phyloP scores from a whole-genome alignment of 768 basidiomycete species.

The Russula lepida region DNA sequence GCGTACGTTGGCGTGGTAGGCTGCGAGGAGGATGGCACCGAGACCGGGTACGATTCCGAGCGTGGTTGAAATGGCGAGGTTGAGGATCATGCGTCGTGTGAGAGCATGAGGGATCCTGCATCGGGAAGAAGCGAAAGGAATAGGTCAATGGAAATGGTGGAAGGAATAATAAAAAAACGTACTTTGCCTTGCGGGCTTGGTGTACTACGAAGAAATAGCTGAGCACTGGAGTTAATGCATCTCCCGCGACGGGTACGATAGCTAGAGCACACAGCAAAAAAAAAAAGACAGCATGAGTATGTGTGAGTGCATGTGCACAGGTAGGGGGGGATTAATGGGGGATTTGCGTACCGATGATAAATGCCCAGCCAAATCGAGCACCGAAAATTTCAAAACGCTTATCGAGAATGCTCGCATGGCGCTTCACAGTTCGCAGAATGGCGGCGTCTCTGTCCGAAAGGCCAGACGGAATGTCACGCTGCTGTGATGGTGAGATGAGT shows the following conservation, averaged over 20 bases:
- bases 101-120: constrained; percentile 52
- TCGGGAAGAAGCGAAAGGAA: not conserved
- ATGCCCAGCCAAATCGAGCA: constrained; percentile 79
- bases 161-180: constrained; percentile 24
- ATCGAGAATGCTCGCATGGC: constrained; percentile 78
- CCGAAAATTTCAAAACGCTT: constrained; percentile 78
- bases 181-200: constrained; percentile 67
- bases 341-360: constrained; percentile 51
- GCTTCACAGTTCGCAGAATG: constrained; percentile 66
- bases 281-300: not conserved
- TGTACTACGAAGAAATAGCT: constrained; percentile 72
- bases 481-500: too few species aligned
- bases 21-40: constrained; percentile 69
- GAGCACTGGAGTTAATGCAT: constrained; percentile 50
- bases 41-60: constrained; percentile 62
- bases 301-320: not conserved
- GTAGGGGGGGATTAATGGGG: too few species aligned
- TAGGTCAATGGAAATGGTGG: not conserved
- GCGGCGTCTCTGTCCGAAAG: constrained; percentile 67
- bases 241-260: constrained; percentile 62
- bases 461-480: constrained; percentile 69
- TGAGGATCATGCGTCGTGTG: constrained; percentile 60
- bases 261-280: constrained; percentile 31
- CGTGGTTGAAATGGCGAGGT: constrained; percentile 60
- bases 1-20: constrained; percentile 82